These are phyloP conservation scores for Entomortierella parvispora DNA, from an alignment of 192 early-diverging fungal genomes.

Conservation along the genomic window DNA sequence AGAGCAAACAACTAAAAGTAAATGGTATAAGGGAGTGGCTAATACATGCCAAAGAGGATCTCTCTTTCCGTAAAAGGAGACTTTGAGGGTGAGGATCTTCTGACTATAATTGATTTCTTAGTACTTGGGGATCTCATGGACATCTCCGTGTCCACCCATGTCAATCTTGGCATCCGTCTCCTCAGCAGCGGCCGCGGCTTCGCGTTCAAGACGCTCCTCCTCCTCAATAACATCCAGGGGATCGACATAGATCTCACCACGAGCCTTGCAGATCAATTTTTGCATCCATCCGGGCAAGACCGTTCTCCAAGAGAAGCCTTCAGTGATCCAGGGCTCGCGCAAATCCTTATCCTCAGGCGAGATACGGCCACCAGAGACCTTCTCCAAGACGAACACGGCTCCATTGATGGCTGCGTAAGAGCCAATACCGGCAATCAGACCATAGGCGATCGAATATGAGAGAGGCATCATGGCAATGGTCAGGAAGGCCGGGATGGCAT, in stretches of 20 bases:
- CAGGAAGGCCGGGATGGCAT: slow-evolving; percentile 82
- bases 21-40: too few relatives aligned
- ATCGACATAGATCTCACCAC: slow-evolving; percentile 38
- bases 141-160: slow-evolving; percentile 9
- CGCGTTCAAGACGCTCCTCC: slow-evolving; percentile 49
- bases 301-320: slow-evolving; percentile 35
- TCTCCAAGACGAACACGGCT: slow-evolving; percentile 62
- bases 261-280: slow-evolving; percentile 32
- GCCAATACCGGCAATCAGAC: slow-evolving; percentile 80
- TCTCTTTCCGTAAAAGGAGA: too few relatives aligned
- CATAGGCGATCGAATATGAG: slow-evolving; percentile 85
- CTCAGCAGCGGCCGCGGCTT: slow-evolving; percentile 36
- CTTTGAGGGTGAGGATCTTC: too few relatives aligned
- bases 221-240: slow-evolving; percentile 43
- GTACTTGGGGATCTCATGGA: slow-evolving; percentile 44
- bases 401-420: slow-evolving; percentile 81
- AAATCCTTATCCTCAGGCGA: slow-evolving; percentile 46
- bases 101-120: too few relatives aligned
- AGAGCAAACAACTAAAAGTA: too few relatives aligned
- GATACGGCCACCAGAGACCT: slow-evolving; percentile 66
- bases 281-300: slow-evolving; percentile 38
- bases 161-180: slow-evolving; percentile 39
- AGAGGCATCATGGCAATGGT: slow-evolving; percentile 84
- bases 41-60: too few relatives aligned
- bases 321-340: slow-evolving; percentile 35